A percentile compares a stretch with the other conserved stretches of the same genome.
phyloP scores from a whole-genome alignment of 2,329 filamentous ascomycete species.

The Zalaria obscura region DNA sequence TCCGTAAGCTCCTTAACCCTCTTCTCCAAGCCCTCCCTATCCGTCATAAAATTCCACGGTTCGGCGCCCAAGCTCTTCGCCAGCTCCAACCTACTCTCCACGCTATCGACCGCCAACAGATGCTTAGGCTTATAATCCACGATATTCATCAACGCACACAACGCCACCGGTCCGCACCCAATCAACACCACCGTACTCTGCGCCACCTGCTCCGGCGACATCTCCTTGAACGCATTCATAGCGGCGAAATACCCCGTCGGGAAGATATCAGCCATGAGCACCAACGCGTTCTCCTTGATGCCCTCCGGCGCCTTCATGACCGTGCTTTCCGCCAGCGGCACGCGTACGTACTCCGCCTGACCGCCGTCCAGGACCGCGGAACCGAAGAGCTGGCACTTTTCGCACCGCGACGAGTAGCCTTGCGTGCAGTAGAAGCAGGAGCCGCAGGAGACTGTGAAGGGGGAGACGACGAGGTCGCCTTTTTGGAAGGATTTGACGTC shows the following conservation, averaged over 20 bases:
- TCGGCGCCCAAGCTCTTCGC: conserved; percentile 66
- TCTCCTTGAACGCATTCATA: conserved; percentile 57
- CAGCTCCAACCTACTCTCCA: conserved; percentile 45
- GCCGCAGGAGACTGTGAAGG: conserved; percentile 68
- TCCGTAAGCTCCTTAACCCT: conserved; percentile 62
- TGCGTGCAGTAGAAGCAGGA: conserved; percentile 76
- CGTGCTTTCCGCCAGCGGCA: conserved; percentile 70
- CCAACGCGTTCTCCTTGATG: conserved; percentile 59
- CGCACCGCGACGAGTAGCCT: conserved; percentile 65
- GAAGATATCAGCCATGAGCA: conserved; percentile 90
- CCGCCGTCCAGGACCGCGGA: conserved; percentile 26
- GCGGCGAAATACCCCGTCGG: conserved; percentile 73
- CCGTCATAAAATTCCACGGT: conserved; percentile 62
- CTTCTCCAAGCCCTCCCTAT: conserved; percentile 49
- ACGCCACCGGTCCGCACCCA: conserved; percentile 66
- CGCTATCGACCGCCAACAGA: conserved; percentile 60
- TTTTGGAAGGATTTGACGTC: conserved; percentile 53
- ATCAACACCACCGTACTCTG: conserved; percentile 65
- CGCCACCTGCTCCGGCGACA: conserved; percentile 41
- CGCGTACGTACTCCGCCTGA: conserved; percentile 39
- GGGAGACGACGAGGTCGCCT: conserved; percentile 68
- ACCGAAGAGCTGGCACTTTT: conserved; percentile 57
- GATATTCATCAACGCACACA: conserved; percentile 70
- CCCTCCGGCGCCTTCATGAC: conserved; percentile 58
- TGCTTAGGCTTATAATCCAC: conserved; percentile 62